Evolutionary conservation across 1,139 yeast species (phyloP).

Genomic region (Kluyveromyces marxianus): DNA sequence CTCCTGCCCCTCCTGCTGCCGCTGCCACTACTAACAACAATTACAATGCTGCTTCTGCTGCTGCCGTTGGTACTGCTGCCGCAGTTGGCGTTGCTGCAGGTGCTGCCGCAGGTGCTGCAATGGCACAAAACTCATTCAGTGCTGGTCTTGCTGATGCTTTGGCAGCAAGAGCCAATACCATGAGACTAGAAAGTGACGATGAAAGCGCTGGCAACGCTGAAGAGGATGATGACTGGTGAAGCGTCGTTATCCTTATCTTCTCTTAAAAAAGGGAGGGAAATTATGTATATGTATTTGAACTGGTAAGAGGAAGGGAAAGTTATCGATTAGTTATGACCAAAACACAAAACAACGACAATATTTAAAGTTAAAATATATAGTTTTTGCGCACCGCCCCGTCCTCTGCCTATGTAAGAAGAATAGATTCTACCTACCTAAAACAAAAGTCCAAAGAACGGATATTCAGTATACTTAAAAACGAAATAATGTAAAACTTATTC

Average conservation of each 20-base stretch:
- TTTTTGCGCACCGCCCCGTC: too few species aligned
- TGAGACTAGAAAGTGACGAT: slow-evolving; percentile 64
- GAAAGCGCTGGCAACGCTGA: slow-evolving; percentile 62
- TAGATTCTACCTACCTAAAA: too few species aligned
- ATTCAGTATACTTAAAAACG: too few species aligned
- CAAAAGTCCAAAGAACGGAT: too few species aligned
- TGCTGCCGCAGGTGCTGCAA: slow-evolving; percentile 20
- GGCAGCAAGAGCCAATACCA: slow-evolving; percentile 74
- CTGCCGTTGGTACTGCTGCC: slow-evolving; percentile 30
- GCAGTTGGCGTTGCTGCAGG: slow-evolving; percentile 19
- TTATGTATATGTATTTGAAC: too few species aligned
- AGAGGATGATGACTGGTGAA: slow-evolving; percentile 44
- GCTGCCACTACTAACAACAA: slow-evolving; percentile 9
- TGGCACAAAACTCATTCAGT: slow-evolving; percentile 43
- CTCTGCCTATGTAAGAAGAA: too few species aligned
- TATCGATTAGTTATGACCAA: too few species aligned
- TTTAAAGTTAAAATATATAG: too few species aligned
- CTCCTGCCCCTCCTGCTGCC: slow-evolving; percentile 24
- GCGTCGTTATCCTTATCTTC: too few species aligned
- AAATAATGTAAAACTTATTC: neutral
- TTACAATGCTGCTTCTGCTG: slow-evolving; percentile 20
- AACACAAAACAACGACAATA: too few species aligned
- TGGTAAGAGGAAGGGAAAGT: too few species aligned
- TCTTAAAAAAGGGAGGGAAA: too few species aligned
- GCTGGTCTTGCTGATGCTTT: slow-evolving; percentile 88